phyloP scores from a whole-genome alignment of 2,329 filamentous ascomycete genomes.

The Daldinia eschscholtzii region DNA sequence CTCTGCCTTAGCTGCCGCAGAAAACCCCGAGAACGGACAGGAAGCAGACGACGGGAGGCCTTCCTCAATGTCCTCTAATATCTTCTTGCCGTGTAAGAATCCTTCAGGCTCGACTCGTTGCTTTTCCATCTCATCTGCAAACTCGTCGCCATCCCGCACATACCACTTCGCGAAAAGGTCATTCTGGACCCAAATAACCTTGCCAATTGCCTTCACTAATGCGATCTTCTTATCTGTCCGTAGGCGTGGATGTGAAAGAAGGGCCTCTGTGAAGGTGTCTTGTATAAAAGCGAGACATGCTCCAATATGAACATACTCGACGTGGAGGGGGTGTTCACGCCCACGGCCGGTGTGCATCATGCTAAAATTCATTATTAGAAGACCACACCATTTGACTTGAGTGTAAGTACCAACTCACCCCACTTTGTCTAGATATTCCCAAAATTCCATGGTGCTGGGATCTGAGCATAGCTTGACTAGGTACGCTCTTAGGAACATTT shows the following conservation, averaged over 20 bases:
- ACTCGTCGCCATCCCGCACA: constrained; percentile 74
- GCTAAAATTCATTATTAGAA: constrained; percentile 51
- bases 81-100: constrained; percentile 72
- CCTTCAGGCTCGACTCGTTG: constrained; percentile 71
- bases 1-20: constrained; percentile 28
- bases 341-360: constrained; percentile 87
- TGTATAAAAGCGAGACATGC: constrained; percentile 80
- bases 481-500: constrained; percentile 83
- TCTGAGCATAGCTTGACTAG: constrained; percentile 80
- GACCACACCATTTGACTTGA: background rate
- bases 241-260: constrained; percentile 77
- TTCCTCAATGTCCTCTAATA: constrained; percentile 61
- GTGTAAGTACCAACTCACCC: constrained; percentile 63
- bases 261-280: constrained; percentile 81
- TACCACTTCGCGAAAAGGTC: constrained; percentile 89
- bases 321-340: constrained; percentile 77
- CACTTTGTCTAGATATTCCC: constrained; percentile 87
- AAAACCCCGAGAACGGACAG: constrained; percentile 47
- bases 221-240: constrained; percentile 76
- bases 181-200: constrained; percentile 90
- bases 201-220: constrained; percentile 80
- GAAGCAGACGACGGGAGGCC: constrained; percentile 47
- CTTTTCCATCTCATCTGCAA: constrained; percentile 59
- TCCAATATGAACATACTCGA: constrained; percentile 85
- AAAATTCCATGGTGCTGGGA: constrained; percentile 80